Percentiles rank a stretch among this genome's conserved stretches.
phyloP scores from a whole-genome alignment of 257 asterid genomes.

The Scutellaria minor region DNA sequence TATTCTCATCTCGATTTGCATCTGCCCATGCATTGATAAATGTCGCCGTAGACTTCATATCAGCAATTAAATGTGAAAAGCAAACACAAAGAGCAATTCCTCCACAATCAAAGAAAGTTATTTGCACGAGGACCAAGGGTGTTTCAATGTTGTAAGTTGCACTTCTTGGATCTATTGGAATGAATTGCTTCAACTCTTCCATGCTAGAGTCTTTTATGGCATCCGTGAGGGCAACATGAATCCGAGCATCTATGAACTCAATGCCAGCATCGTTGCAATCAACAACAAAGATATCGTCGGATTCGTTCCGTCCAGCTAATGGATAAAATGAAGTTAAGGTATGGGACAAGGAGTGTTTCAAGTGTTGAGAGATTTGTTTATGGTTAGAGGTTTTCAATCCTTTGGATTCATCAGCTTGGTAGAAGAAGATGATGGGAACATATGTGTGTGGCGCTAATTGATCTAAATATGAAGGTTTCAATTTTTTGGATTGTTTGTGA shows the following conservation, averaged over 20 bases:
- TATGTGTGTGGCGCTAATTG: conserved; percentile 42
- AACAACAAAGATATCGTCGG: conserved; percentile 1
- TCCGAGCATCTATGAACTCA: conserved; percentile 36
- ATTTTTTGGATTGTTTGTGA: no score
- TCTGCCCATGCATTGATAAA: background rate
- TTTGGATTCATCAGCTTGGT: conserved; percentile 20
- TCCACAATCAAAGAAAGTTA: background rate
- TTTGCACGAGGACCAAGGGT: background rate
- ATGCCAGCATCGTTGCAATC: conserved; percentile 42
- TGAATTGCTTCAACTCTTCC: conserved; percentile 24
- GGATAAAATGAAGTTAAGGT: conserved; percentile 42
- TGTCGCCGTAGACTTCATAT: background rate
- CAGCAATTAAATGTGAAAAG: background rate
- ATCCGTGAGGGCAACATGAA: conserved; percentile 23
- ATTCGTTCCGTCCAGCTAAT: conserved; percentile 34
- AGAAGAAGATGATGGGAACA: conserved; percentile 45
- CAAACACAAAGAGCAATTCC: background rate
- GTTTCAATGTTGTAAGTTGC: background rate
- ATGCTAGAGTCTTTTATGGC: background rate
- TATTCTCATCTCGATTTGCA: background rate
- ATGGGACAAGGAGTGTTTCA: conserved; percentile 37
- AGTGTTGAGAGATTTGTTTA: conserved; percentile 17
- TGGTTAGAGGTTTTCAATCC: background rate
- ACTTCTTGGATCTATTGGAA: conserved; percentile 14
- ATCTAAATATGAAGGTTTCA: conserved; percentile 41